These are phyloP conservation scores for Raphanus raphanistrum DNA, from an alignment of 345 rosid genomes.

Conservation along the genomic window DNA sequence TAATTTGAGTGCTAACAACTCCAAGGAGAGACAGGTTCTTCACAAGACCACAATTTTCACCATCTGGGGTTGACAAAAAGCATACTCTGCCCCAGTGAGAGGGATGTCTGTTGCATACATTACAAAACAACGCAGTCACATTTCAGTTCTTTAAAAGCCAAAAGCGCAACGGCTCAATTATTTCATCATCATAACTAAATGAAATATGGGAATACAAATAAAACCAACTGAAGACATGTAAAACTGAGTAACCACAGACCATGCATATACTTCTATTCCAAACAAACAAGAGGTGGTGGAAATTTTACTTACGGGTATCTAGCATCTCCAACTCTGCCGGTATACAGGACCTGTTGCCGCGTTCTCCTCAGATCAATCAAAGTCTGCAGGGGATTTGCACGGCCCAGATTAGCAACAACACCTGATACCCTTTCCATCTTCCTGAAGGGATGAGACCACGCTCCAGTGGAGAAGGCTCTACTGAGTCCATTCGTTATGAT, in stretches of 20 bases:
- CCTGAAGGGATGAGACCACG: slow-evolving; percentile 89
- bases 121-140: not conserved
- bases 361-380: slow-evolving; percentile 80
- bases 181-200: not conserved
- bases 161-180: not conserved
- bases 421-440: slow-evolving; percentile 88
- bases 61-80: slow-evolving; percentile 93
- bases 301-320: slow-evolving; percentile 84
- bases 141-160: not conserved
- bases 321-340: slow-evolving; percentile 97
- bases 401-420: slow-evolving; percentile 82
- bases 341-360: slow-evolving; percentile 76
- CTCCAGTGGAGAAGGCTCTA: slow-evolving; percentile 98
- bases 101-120: slow-evolving; percentile 60
- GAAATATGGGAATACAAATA: not conserved
- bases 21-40: slow-evolving; percentile 84
- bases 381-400: slow-evolving; percentile 86
- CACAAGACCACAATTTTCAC: slow-evolving; percentile 97
- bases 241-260: not conserved
- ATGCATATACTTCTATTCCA: not conserved
- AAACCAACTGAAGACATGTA: slow-evolving; percentile 16
- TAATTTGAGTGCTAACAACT: slow-evolving; percentile 58
- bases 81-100: slow-evolving; percentile 98
- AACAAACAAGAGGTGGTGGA: not conserved
- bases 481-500: slow-evolving; percentile 82